A percentile compares a stretch with the other conserved stretches of the same genome.
Evolutionary conservation across 75 land plant species (phyloP).

Genomic region (Cryptomeria japonica): DNA sequence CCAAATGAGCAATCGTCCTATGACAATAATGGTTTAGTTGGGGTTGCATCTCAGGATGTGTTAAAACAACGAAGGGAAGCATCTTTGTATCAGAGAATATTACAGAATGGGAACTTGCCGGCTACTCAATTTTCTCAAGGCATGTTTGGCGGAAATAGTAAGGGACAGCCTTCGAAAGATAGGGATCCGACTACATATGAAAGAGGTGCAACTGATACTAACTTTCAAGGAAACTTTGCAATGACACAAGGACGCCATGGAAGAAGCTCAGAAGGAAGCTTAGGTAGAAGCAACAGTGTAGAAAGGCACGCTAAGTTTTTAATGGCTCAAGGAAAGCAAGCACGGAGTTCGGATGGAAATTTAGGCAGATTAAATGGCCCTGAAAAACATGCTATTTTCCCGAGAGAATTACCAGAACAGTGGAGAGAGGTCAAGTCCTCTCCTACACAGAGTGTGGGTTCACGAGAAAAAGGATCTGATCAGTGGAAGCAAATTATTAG

Average conservation of each 20-base stretch:
- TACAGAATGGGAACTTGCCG: slow-evolving; percentile 31
- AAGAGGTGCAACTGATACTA: not conserved
- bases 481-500: slow-evolving; percentile 32
- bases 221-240: slow-evolving; percentile 4
- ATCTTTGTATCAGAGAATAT: slow-evolving; percentile 46
- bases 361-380: slow-evolving; percentile 14
- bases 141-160: not conserved
- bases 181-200: slow-evolving; percentile 6
- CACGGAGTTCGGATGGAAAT: slow-evolving; percentile 19
- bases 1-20: slow-evolving; percentile 45
- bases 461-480: slow-evolving; percentile 32
- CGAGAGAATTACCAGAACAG: slow-evolving; percentile 32
- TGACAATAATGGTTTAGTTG: slow-evolving; percentile 14
- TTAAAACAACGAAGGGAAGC: slow-evolving; percentile 38
- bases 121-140: slow-evolving; percentile 31
- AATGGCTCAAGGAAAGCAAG: slow-evolving; percentile 12
- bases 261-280: slow-evolving; percentile 14
- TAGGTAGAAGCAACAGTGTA: slow-evolving; percentile 2
- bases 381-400: slow-evolving; percentile 29
- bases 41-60: slow-evolving; percentile 30
- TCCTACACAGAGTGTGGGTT: slow-evolving; percentile 47
- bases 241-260: slow-evolving; percentile 7
- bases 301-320: slow-evolving; percentile 15
- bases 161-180: slow-evolving; percentile 5
- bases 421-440: slow-evolving; percentile 27